Percentiles rank a stretch among this genome's conserved stretches.
Conservation (phyloP, 2,329 filamentous ascomycete species). For the Aspergillus sp. region DNA sequence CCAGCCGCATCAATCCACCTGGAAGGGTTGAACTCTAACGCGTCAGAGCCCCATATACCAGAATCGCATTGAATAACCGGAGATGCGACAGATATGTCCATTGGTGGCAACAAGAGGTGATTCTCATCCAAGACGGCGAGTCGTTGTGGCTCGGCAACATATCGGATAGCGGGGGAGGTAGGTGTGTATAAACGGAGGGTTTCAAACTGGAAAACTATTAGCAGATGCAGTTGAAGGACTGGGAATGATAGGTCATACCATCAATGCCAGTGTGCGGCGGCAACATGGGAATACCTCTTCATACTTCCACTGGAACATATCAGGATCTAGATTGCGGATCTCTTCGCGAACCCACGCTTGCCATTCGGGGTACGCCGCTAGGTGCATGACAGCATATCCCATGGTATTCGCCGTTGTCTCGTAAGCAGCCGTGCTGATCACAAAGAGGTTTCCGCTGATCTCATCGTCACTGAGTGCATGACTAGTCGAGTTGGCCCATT, state of each 20-base stretch:
- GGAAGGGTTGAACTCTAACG: conserved; percentile 4
- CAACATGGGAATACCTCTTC: conserved; percentile 44
- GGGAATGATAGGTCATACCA: conserved; percentile 34
- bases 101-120: conserved; percentile 32
- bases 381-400: conserved; percentile 48
- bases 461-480: conserved; percentile 37
- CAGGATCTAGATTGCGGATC: conserved; percentile 35
- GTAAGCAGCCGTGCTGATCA: conserved; percentile 49
- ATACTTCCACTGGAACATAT: conserved; percentile 39
- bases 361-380: conserved; percentile 48
- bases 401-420: conserved; percentile 53
- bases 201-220: conserved; percentile 29
- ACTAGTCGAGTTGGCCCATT: conserved; percentile 12
- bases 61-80: conserved; percentile 4
- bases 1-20: conserved; percentile 19
- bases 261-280: conserved; percentile 47
- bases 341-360: conserved; percentile 56
- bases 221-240: not conserved
- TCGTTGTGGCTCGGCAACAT: conserved; percentile 27
- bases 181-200: conserved; percentile 45
- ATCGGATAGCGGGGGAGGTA: conserved; percentile 38
- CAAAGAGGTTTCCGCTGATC: conserved; percentile 46
- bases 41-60: conserved; percentile 5
- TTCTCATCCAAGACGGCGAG: conserved; percentile 25
- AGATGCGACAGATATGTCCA: conserved; percentile 26